Evolutionary conservation across 257 asterid genomes (phyloP), one percentile per base, ranked within the genome.

Genomic region (Jaltomata sinuosa): DNA sequence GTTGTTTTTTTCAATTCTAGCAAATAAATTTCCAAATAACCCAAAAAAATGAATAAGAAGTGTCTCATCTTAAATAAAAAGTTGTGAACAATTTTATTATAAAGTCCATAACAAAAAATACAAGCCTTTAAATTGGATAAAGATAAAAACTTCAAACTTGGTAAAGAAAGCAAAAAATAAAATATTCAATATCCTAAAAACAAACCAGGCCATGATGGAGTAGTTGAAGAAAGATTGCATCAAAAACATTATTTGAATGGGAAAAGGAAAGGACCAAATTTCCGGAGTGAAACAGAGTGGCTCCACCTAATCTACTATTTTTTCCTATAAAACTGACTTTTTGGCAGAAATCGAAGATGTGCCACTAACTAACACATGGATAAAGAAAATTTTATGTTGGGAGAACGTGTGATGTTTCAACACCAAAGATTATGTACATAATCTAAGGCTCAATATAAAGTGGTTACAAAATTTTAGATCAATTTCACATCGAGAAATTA

Each of bases 91-190:
- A 36, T 36, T n/a, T n/a, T n/a, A n/a, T n/a, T n/a, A n/a, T n/a
- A n/a, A n/a, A n/a, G n/a, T n/a, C n/a, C n/a, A n/a, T 3, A 55
- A 8, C 19, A 2, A 25, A 55, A 3, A 8, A 67, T 9, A 53
- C 83, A 1, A 79, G 83, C 88, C 86, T 86, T 42, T 2, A 7
- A 61, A 83, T 10, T 40, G 47, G 64, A n/a, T 29, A n/a, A 57
- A 57, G n/a, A n/a, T n/a, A 38, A 8, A 38, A 8, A 38, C 42
- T 38, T 38, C 8, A 38, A 38, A 21, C 65, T 22, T n/a, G 7
- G 21, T 7, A 29, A 21, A n/a, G 31, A 9, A n/a, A 57, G 29
- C 6, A 38, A n/a, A 53, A 18, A 53, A 53, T 7, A 53, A 53
- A 53, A 53, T 53, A 21, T 53, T 18, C 61, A 53, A 53, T 53